Conservation (phyloP, 169 alveolate species). For the Neospora caninum region DNA sequence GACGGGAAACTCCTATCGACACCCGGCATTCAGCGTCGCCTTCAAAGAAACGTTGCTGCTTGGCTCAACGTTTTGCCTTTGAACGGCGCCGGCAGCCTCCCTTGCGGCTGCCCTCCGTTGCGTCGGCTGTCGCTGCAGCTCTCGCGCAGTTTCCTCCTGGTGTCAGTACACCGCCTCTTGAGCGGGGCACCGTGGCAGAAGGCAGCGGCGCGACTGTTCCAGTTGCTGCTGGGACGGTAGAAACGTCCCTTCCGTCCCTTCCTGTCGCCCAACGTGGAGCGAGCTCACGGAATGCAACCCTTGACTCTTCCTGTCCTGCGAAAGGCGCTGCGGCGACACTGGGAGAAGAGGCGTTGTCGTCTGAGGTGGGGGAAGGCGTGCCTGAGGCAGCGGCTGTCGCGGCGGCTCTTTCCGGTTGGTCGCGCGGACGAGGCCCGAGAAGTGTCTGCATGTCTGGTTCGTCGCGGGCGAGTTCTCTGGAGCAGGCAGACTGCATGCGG, state of each 20-base stretch:
- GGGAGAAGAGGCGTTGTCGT: too few species aligned
- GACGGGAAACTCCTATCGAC: neutral
- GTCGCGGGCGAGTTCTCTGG: constrained; percentile 13
- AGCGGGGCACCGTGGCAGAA: too few species aligned
- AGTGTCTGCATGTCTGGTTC: neutral
- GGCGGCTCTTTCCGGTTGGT: neutral
- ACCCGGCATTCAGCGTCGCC: neutral
- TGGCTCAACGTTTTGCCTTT: neutral
- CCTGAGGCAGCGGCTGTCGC: neutral
- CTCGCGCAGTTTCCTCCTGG: neutral
- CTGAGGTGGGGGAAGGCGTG: neutral
- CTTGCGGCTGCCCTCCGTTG: neutral
- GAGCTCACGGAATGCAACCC: too few species aligned
- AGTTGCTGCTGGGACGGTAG: too few species aligned
- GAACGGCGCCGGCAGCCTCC: neutral
- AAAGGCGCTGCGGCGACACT: too few species aligned
- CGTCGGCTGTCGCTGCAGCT: neutral
- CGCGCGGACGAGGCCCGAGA: neutral
- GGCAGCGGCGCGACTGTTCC: too few species aligned
- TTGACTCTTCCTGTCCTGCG: too few species aligned
- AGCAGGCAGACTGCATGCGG: neutral
- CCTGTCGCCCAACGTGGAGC: too few species aligned
- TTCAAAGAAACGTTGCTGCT: neutral
- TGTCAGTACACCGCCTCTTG: too few species aligned
- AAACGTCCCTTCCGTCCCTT: too few species aligned